phyloP scores from a whole-genome alignment of 352 stramenopile species.

The Thalassiosira livingstoniorum region DNA sequence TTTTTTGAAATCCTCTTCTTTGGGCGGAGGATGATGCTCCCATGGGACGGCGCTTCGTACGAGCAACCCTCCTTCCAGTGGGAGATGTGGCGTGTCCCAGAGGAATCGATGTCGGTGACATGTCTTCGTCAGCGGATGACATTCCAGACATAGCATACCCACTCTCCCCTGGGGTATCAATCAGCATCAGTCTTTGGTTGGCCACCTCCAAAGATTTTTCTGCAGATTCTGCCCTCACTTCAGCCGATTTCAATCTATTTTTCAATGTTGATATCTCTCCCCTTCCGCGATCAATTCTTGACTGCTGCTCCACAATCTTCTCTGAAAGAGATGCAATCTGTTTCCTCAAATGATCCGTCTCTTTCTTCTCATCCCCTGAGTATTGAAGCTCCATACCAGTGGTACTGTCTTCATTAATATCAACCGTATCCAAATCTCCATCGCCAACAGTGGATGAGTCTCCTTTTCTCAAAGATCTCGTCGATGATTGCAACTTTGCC shows the following conservation, averaged over 20 bases:
- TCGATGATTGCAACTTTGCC: conserved; percentile 58
- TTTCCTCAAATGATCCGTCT: conserved; percentile 66
- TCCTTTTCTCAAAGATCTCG: conserved; percentile 22
- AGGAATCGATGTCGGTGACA: conserved; percentile 30
- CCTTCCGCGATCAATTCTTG: conserved; percentile 61
- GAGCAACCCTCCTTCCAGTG: neutral
- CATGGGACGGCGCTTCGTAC: conserved; percentile 55
- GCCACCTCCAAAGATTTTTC: conserved; percentile 62
- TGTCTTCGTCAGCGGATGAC: conserved; percentile 61
- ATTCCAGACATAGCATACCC: conserved; percentile 36
- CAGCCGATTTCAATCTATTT: conserved; percentile 70
- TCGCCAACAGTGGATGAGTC: conserved; percentile 5
- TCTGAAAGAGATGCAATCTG: conserved; percentile 77
- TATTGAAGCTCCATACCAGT: conserved; percentile 26
- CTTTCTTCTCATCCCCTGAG: conserved; percentile 51
- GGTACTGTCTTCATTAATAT: neutral
- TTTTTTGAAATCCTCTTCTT: conserved; percentile 38
- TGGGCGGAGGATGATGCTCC: conserved; percentile 3
- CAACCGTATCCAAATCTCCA: conserved; percentile 16
- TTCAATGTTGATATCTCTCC: conserved; percentile 80
- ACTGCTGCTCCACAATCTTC: conserved; percentile 76
- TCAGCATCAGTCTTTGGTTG: conserved; percentile 53
- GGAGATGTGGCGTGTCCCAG: neutral
- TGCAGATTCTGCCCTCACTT: conserved; percentile 66
- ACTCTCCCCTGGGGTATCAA: conserved; percentile 39